Conservation (phyloP, 2,329 filamentous ascomycete genomes). For the Karstenula rhodostoma region DNA sequence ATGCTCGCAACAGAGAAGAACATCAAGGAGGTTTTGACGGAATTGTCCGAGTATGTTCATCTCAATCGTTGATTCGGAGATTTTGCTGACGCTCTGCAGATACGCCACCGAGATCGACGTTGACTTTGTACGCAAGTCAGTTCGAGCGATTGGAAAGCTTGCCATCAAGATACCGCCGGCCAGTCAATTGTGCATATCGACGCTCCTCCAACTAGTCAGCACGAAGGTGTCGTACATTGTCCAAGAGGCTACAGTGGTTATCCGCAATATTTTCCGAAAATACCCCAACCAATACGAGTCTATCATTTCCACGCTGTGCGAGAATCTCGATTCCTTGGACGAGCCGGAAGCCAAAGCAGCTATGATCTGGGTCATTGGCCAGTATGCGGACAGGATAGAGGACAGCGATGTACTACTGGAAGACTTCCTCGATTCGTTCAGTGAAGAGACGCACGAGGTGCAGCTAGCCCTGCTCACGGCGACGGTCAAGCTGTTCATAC, state of each 20-base stretch:
- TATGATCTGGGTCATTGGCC: slow-evolving; percentile 99
- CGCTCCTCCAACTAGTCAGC: slow-evolving; percentile 88
- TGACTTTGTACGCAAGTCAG: slow-evolving; percentile 97
- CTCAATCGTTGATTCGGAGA: neutral
- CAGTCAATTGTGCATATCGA: slow-evolving; percentile 88
- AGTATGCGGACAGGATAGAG: slow-evolving; percentile 97
- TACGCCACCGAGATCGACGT: slow-evolving; percentile 98
- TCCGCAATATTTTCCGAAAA: slow-evolving; percentile 98
- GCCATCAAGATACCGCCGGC: slow-evolving; percentile 99
- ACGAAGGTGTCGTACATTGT: slow-evolving; percentile 99
- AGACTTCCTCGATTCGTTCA: slow-evolving; percentile 92
- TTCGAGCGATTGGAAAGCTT: slow-evolving; percentile 95
- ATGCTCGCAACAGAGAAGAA: slow-evolving; percentile 97
- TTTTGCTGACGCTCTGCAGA: slow-evolving; percentile 44
- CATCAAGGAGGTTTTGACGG: slow-evolving; percentile 92
- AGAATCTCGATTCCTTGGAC: slow-evolving; percentile 94
- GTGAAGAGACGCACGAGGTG: slow-evolving; percentile 94
- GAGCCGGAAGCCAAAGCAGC: slow-evolving; percentile 98
- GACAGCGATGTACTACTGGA: slow-evolving; percentile 94
- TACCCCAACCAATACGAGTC: slow-evolving; percentile 99
- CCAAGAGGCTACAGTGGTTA: slow-evolving; percentile 97
- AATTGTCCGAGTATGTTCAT: slow-evolving; percentile 78
- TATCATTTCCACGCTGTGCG: slow-evolving; percentile 94
- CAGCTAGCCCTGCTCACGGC: slow-evolving; percentile 93
- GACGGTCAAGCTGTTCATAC: slow-evolving; percentile 97